Evolutionary conservation across 2,329 filamentous ascomycete species (phyloP).

Genomic region (Pleurostoma richardsiae): DNA sequence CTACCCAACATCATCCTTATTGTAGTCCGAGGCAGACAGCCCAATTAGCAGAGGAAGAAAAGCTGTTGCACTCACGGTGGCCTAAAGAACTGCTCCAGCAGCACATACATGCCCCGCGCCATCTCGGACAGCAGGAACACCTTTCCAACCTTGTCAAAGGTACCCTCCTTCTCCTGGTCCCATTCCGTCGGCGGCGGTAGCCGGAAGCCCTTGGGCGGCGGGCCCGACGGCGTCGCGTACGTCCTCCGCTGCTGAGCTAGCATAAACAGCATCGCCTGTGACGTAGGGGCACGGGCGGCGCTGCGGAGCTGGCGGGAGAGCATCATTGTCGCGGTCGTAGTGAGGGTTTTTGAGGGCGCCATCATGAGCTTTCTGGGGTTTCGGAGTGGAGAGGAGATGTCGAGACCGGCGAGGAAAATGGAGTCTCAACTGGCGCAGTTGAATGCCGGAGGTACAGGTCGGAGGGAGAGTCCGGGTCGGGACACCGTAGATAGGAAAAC

Average conservation of each 20-base stretch:
- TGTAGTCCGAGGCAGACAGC: background rate
- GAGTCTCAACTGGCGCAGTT: background rate
- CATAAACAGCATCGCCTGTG: background rate
- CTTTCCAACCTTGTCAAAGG: constrained; percentile 79
- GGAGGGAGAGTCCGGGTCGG: no score
- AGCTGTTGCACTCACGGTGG: constrained; percentile 70
- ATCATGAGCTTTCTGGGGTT: constrained; percentile 1
- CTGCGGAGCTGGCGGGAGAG: constrained; percentile 11
- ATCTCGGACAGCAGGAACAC: constrained; percentile 97
- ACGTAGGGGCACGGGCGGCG: constrained; percentile 3
- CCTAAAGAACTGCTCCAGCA: constrained; percentile 96
- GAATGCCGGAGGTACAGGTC: no score
- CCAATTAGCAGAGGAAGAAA: background rate
- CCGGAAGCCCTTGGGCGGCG: constrained; percentile 77
- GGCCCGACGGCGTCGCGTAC: constrained; percentile 68
- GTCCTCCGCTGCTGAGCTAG: constrained; percentile 9
- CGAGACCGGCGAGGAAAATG: background rate
- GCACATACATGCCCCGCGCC: constrained; percentile 95
- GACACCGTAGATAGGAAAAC: no score
- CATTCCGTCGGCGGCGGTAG: constrained; percentile 68
- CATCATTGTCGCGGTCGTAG: constrained; percentile 3
- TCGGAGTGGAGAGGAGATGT: background rate
- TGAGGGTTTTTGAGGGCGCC: constrained; percentile 1
- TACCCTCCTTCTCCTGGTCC: constrained; percentile 73
- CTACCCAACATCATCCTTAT: constrained; percentile 1